Conservation (phyloP, 148 eudicot genomes). For the Camellia granthamiana region DNA sequence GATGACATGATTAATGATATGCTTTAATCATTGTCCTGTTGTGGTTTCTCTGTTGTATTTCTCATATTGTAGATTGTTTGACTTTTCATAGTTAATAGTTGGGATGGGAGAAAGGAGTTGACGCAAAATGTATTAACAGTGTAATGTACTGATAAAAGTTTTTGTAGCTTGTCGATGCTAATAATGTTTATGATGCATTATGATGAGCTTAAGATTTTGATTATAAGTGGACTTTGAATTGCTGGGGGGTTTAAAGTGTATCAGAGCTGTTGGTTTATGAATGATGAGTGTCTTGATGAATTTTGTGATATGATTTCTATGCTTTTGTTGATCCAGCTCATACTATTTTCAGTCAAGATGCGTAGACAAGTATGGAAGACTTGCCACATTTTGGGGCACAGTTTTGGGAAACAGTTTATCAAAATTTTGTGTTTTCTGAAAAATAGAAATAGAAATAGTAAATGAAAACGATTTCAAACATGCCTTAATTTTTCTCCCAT, state of each 20-base stretch:
- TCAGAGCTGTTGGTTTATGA: neutral
- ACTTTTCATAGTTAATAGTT: neutral
- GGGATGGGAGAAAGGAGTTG: neutral
- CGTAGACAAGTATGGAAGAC: too few relatives aligned
- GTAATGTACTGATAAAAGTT: neutral
- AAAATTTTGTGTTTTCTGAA: too few relatives aligned
- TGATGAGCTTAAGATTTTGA: neutral
- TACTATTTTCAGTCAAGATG: too few relatives aligned
- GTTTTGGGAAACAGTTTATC: too few relatives aligned
- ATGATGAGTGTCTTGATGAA: neutral
- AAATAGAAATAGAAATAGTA: too few relatives aligned
- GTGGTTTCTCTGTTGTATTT: slow-evolving; percentile 6
- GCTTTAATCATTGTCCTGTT: neutral
- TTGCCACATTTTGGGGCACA: neutral
- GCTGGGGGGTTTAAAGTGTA: neutral
- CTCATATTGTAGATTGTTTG: neutral
- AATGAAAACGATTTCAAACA: neutral
- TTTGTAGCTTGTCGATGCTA: neutral
- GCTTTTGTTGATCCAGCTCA: neutral
- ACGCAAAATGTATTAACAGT: neutral
- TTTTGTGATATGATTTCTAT: neutral
- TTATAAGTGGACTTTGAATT: neutral
- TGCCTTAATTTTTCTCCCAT: neutral
- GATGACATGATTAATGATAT: neutral
- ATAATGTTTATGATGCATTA: neutral